Evolutionary conservation across 768 basidiomycete genomes (phyloP), one percentile per base, ranked within the genome.

Genomic region (Tubosaeta sp.): DNA sequence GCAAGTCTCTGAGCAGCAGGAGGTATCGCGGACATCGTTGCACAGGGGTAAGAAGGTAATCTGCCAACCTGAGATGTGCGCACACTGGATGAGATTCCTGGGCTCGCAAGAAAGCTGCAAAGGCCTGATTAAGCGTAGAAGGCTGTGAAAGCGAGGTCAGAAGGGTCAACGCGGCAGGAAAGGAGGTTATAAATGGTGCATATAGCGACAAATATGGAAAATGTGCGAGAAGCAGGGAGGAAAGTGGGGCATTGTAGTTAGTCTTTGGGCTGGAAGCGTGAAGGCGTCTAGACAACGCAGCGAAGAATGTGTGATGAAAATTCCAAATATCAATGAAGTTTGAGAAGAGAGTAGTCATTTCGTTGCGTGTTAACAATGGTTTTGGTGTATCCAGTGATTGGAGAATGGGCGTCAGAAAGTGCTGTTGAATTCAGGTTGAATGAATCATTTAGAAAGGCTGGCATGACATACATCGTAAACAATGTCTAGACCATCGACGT

Each of bases 301-400:
- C 72, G 52, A 83, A 82, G 69, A 91, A 86, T 2, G 86, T 80
- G 47, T 80, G 86, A 69, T 91, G 89, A 39, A 91, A 76, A 61
- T 91, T 92, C 91, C 87, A 91, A 32, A 94, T 92, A 68, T 93
- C 91, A 63, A 91, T 85, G 57, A 93, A 91, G 67, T 92, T 92
- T 56, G 86, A 87, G 68, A 94, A 94, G 33, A 92, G 74, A 12
- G 83, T 76, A 1, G 84, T 87, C 52, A 93, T 77, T 42, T 83
- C 78, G 3, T 79, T 68, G 51, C 88, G 81, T 53, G 83, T 76
- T 46, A 93, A 75, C n/a, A 93, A 68, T 3, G 88, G 85, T 25
- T 80, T 74, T 5, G 81, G 59, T 3, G 80, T 82, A 55, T 89
- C 86, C 57, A 92, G 72, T 6, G 91, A 86, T 17, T 74, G 73